Base-by-base conservation (phyloP, 176 grass and related monocot species). In the Hordeum vulgare region DNA sequence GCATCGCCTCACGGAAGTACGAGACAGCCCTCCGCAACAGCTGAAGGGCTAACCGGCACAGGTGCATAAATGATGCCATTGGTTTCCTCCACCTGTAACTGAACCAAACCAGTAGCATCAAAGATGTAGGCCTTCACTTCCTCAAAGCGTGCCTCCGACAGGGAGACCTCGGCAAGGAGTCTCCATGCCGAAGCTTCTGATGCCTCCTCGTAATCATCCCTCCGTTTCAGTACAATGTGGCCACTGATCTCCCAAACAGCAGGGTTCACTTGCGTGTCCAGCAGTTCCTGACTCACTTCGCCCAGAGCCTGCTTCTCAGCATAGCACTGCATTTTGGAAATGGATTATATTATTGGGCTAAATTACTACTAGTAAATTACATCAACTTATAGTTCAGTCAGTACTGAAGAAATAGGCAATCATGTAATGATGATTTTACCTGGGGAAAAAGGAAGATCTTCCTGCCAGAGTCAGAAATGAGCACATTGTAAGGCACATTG, bases 191-290 rank as follows among this genome's bases (percentile, higher is more conserved):
- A 96, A 35, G 80, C 74, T 79, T 99, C 93, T 42, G 93, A 94
- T 34, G 97, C 97, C 81, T 94, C 93, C 4, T 90, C 93, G 9
- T 92, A 99, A 75, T 99, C 93, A 1, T 64, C 85, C 86, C 89
- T 96, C 11, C 84, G 87, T 84, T 99, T 99, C 35, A 99, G 78
- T 51, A 99, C 97, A 26, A 99, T 99, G 64, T 99, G 97, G 24
- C 97, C 97, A 77, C 97, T 99, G 40, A 99, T 99, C 88, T 99
- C 97, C 97, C 97, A 99, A 21, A 88, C 93, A 0, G 97, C 97
- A 59, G 97, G 97, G 49, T 99, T 99, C 83, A 99, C 93, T 80
- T 99, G 97, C 6, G 96, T 96, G 75, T 99, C 97, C 42, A 99
- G 88, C 35, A 99, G 70, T 65, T 99, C 97, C 85, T 92, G 91